These are phyloP conservation scores for Periconia sp. DNA, from an alignment of 2,329 filamentous ascomycete genomes.

Conservation along the genomic window DNA sequence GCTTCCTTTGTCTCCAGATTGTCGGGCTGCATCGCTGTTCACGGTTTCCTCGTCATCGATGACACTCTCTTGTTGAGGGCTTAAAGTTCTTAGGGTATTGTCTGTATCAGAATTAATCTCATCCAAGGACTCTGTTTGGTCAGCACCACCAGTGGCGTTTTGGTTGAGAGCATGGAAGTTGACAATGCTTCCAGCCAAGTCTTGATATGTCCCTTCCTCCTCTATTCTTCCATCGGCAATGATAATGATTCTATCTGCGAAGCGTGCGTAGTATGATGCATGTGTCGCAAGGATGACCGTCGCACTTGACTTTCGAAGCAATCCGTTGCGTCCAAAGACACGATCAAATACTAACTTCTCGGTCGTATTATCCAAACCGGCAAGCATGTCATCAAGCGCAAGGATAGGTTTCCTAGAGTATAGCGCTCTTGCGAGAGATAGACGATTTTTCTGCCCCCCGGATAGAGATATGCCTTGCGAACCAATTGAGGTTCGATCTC, in stretches of 20 bases:
- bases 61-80: too few relatives aligned
- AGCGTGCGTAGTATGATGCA: conserved; percentile 14
- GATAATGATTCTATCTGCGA: conserved; percentile 15
- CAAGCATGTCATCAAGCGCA: conserved; percentile 56
- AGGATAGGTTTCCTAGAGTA: conserved; percentile 52
- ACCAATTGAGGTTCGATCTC: conserved; percentile 50
- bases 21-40: conserved; percentile 10
- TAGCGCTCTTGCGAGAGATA: conserved; percentile 54
- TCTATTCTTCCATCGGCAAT: conserved; percentile 11
- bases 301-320: too few relatives aligned
- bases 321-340: conserved; percentile 48
- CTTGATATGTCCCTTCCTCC: conserved; percentile 14
- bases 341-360: conserved; percentile 53
- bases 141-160: not conserved
- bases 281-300: conserved; percentile 47
- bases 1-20: conserved; percentile 17
- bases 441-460: conserved; percentile 56
- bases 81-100: too few relatives aligned
- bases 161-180: conserved; percentile 9
- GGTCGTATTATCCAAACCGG: conserved; percentile 54
- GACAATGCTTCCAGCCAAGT: conserved; percentile 9
- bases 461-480: conserved; percentile 55
- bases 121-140: too few relatives aligned
- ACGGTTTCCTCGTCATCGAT: too few relatives aligned
- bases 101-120: too few relatives aligned